A percentile compares a stretch with the other conserved stretches of the same genome.
These are phyloP conservation scores for Dendrobium catenatum DNA, from an alignment of 106 monocot species.

Conservation along the genomic window DNA sequence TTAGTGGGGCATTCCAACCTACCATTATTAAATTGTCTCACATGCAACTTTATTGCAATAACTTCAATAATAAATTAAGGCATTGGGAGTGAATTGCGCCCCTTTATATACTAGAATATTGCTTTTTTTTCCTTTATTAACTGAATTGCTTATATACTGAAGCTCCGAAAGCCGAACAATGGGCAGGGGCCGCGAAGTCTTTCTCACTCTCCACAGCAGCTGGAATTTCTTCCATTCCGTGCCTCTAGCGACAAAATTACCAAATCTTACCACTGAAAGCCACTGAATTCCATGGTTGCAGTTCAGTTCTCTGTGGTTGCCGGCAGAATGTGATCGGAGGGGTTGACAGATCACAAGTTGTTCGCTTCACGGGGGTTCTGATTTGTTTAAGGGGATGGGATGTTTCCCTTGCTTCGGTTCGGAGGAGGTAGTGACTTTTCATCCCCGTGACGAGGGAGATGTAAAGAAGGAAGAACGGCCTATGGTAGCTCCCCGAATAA, in stretches of 20 bases:
- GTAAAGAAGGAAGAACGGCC: not conserved
- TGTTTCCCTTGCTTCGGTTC: conserved; percentile 11
- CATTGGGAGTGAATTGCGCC: too few species aligned
- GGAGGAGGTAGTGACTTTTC: not conserved
- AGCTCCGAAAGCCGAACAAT: not conserved
- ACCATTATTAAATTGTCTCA: not conserved
- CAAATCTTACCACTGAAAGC: not conserved
- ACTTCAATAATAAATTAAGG: too few species aligned
- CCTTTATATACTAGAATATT: too few species aligned
- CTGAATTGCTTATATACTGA: not conserved
- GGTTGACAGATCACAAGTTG: not conserved
- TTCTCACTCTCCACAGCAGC: not conserved
- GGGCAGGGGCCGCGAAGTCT: not conserved
- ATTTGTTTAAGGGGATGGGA: conserved; percentile 4
- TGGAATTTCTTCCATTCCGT: not conserved
- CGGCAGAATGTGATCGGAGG: conserved; percentile 8
- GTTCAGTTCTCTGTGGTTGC: not conserved
- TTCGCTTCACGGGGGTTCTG: not conserved
- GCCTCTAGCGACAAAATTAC: not conserved
- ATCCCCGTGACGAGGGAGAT: not conserved
- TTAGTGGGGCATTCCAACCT: too few species aligned
- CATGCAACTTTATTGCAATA: not conserved
- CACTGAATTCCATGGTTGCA: not conserved
- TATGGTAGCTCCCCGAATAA: conserved; percentile 5
- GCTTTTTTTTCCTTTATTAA: not conserved